Base-by-base conservation (phyloP, 1,284 basidiomycete genomes). In the Malassezia nana region DNA sequence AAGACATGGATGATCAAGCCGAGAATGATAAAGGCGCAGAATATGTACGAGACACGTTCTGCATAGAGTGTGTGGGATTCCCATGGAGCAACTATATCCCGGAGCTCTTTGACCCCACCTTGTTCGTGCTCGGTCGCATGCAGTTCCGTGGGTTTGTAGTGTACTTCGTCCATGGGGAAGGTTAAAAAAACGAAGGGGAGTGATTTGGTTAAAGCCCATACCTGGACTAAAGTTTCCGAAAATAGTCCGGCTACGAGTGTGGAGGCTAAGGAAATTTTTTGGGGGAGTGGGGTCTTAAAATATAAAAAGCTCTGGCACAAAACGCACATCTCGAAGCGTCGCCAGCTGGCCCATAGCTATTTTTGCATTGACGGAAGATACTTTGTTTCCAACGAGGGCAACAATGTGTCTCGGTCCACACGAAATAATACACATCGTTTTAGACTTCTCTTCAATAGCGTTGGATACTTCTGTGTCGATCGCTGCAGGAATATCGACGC, bases 11-110 rank as follows among this genome's bases (percentile, higher is more conserved):
- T 33, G 7, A 47, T 12, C 10, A 31, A 10, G 10, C 22, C 45
- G 10, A 47, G 30, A 15, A 47, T 35, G 22, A 47, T 25, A 13
- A 33, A 38, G 16, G 30, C 45, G 29, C 45, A 47, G n/a, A 35
- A 35, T 9, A 47, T 25, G 18, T 47, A 47, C 12, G 45, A 24
- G 18, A 47, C 26, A 7, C 26, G 26, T 6, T 28, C 12, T 6
- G 24, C 3, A 42, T 42, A 42, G 12, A 42, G 22, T 10, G 35
- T 38, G 12, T 38, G 35, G 8, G 35, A 38, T 20, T 6, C 18
- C 35, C 35, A 38, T 20, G 35, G 35, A 4, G 16, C 35, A 20
- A 18, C 18, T 3, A n/a, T 38, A 20, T 38, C 35, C 20, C 35
- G 16, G 1, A 9, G 16, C 18, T n/a, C 7, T 18, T 9, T 18